Conservation (phyloP, 2,329 filamentous ascomycete species). For the Penicillium sp. region DNA sequence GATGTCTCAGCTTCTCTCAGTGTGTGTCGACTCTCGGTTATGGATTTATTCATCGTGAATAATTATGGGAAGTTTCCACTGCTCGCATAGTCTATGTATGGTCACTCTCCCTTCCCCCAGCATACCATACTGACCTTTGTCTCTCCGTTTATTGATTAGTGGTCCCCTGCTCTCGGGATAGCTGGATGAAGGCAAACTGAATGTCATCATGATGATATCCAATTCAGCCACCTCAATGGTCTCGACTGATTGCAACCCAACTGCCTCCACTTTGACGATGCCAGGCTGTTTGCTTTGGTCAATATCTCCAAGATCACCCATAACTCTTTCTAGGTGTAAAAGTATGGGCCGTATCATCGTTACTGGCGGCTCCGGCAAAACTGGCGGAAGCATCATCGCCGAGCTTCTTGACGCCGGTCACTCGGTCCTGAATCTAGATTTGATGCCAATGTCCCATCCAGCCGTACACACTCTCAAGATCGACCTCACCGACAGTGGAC, state of each 20-base stretch:
- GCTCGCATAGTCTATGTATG: not conserved
- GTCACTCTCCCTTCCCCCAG: too few species aligned
- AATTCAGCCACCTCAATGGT: slow-evolving; percentile 3
- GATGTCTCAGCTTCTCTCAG: too few species aligned
- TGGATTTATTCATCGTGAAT: not conserved
- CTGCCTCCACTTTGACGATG: not conserved
- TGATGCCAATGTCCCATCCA: slow-evolving; percentile 44
- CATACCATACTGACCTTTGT: not conserved
- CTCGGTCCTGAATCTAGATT: slow-evolving; percentile 57
- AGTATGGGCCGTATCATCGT: slow-evolving; percentile 53
- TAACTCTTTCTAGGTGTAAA: not conserved
- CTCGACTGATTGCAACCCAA: not conserved
- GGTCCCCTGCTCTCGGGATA: not conserved
- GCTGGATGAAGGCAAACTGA: slow-evolving; percentile 5
- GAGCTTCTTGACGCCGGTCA: slow-evolving; percentile 55
- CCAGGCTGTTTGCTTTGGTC: not conserved
- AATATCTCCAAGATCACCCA: not conserved
- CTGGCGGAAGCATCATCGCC: slow-evolving; percentile 56
- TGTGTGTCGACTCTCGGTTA: too few species aligned
- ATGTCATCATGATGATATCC: slow-evolving; percentile 25
- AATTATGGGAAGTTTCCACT: not conserved
- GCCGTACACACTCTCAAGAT: slow-evolving; percentile 56
- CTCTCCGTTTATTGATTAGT: not conserved
- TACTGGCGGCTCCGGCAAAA: slow-evolving; percentile 59
- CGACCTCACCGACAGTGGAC: slow-evolving; percentile 58